A percentile compares a stretch with the other conserved stretches of the same genome.
These are phyloP conservation scores for Xanthoconium stramineum DNA, from an alignment of 768 basidiomycete genomes.

Conservation along the genomic window DNA sequence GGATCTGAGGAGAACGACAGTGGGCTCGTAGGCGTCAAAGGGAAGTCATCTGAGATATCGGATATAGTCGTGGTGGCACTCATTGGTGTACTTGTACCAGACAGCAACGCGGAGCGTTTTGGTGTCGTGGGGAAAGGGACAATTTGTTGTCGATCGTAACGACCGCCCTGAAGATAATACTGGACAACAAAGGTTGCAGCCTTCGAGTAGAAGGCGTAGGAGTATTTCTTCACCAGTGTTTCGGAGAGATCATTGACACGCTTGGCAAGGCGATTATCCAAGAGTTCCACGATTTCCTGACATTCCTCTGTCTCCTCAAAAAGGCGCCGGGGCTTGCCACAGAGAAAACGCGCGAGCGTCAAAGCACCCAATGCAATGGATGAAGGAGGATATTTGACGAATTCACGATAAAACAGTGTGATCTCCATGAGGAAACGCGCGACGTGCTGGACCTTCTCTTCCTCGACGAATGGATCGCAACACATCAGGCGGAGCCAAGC, in stretches of 20 bases:
- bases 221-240: conserved; percentile 97
- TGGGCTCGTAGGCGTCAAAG: conserved; percentile 76
- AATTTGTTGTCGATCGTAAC: conserved; percentile 51
- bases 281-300: conserved; percentile 76
- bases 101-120: conserved; percentile 35
- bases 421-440: conserved; percentile 99
- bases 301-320: conserved; percentile 86
- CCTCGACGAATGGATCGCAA: conserved; percentile 72
- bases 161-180: conserved; percentile 88
- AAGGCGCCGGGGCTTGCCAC: conserved; percentile 70
- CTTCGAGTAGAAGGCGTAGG: conserved; percentile 94
- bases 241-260: conserved; percentile 92
- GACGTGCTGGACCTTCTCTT: conserved; percentile 88
- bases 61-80: conserved; percentile 72
- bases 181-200: conserved; percentile 92
- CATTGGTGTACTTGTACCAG: conserved; percentile 67
- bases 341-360: conserved; percentile 84
- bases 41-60: conserved; percentile 81
- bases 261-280: conserved; percentile 84
- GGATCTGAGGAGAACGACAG: conserved; percentile 37
- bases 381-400: conserved; percentile 80
- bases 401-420: conserved; percentile 96
- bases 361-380: conserved; percentile 88
- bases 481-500: conserved; percentile 90
- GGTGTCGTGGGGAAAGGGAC: conserved; percentile 64